Percentiles rank a stretch among this genome's conserved stretches.
phyloP scores from a whole-genome alignment of 192 early-diverging fungal genomes.

The Phlyctochytrium arcticum region DNA sequence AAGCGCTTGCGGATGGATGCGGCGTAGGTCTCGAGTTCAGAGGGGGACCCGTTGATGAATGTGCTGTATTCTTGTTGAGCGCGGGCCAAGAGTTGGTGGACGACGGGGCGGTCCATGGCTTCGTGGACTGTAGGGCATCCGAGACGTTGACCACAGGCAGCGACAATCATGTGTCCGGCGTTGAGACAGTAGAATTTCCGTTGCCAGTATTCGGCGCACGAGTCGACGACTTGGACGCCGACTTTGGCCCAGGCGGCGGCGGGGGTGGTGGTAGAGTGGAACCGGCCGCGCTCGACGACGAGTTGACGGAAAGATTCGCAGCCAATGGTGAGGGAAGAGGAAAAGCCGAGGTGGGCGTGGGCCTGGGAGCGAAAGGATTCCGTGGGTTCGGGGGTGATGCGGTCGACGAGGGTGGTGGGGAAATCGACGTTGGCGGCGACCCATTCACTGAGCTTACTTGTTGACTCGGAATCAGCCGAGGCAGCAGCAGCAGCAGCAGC shows the following conservation, averaged over 20 bases:
- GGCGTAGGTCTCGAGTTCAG: background rate
- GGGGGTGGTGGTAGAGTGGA: background rate
- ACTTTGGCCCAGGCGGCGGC: background rate
- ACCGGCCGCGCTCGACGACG: constrained; percentile 3
- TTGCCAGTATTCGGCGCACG: constrained; percentile 7
- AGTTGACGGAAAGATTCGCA: constrained; percentile 15
- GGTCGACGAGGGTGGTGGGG: constrained; percentile 5
- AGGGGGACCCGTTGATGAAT: background rate
- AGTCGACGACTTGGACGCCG: constrained; percentile 4
- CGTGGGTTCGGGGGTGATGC: constrained; percentile 11
- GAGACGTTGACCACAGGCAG: constrained; percentile 3
- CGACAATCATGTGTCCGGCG: constrained; percentile 2
- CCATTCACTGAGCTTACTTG: background rate
- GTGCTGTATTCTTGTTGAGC: constrained; percentile 11
- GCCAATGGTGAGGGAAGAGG: constrained; percentile 2
- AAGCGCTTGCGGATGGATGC: constrained; percentile 1
- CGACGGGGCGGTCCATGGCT: background rate
- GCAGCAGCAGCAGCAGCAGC: too few species aligned
- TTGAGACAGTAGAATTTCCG: constrained; percentile 15
- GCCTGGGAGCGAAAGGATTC: background rate
- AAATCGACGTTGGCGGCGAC: background rate
- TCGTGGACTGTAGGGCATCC: background rate
- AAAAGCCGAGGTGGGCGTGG: background rate
- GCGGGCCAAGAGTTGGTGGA: background rate
- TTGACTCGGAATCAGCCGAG: too few species aligned